Conservation (phyloP, 305 asterid species). For the Fraxinus floribunda region DNA sequence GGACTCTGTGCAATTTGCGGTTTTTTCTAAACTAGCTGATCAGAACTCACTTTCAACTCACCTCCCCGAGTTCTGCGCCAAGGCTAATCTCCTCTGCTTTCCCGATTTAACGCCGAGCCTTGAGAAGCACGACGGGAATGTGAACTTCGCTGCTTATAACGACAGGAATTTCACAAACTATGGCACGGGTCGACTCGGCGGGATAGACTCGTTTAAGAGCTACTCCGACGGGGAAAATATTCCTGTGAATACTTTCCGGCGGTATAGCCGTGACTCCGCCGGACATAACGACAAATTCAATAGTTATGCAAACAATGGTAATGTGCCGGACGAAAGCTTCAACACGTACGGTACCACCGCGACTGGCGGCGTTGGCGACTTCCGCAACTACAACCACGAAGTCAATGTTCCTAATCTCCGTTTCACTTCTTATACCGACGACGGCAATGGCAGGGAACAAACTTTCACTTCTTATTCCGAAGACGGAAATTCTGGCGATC, state of each 20-base stretch:
- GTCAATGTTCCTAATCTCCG: constrained; percentile 59
- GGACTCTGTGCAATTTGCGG: constrained; percentile 51
- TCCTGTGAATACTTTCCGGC: constrained; percentile 45
- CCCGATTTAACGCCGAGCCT: constrained; percentile 60
- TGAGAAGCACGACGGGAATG: constrained; percentile 46
- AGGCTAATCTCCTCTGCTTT: constrained; percentile 71
- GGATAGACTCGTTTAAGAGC: constrained; percentile 39
- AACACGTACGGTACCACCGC: constrained; percentile 63
- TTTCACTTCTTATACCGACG: constrained; percentile 71
- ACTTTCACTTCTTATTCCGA: constrained; percentile 44
- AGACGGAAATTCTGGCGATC: constrained; percentile 58
- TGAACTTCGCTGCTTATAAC: constrained; percentile 35
- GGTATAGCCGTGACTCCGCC: constrained; percentile 56
- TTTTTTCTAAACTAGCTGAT: constrained; percentile 60
- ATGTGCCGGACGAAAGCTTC: constrained; percentile 72
- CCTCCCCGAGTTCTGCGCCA: constrained; percentile 61
- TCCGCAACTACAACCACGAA: constrained; percentile 39
- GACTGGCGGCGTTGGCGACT: constrained; percentile 61
- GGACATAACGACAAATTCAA: constrained; percentile 61
- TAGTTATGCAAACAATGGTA: constrained; percentile 45
- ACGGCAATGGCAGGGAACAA: constrained; percentile 51
- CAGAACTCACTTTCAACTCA: constrained; percentile 56
- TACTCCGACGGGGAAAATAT: constrained; percentile 44
- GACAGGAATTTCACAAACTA: constrained; percentile 57
- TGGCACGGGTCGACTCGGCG: constrained; percentile 45